Conservation (phyloP, 768 basidiomycete genomes). For the Termitomyces sp. region DNA sequence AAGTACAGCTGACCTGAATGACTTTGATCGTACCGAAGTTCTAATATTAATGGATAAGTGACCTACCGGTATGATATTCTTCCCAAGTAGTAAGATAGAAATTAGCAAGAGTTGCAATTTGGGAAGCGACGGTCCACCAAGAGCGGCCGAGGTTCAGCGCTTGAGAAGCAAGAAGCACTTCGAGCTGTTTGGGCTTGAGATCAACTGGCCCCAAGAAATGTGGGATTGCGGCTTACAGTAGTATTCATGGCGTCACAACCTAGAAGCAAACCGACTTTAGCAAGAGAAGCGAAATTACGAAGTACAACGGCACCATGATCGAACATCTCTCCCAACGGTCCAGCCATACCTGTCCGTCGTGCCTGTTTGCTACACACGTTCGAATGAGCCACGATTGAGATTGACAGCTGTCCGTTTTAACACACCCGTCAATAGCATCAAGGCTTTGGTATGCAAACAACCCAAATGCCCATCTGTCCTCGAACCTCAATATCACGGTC, state of each 20-base stretch:
- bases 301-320: slow-evolving; percentile 72
- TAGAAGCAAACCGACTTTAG: slow-evolving; percentile 26
- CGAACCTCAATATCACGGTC: neutral
- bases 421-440: slow-evolving; percentile 85
- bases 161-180: slow-evolving; percentile 76
- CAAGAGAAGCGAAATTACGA: neutral
- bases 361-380: slow-evolving; percentile 78
- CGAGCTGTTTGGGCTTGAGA: slow-evolving; percentile 52
- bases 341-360: slow-evolving; percentile 93
- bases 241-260: slow-evolving; percentile 95
- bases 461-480: slow-evolving; percentile 76
- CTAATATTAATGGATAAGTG: neutral
- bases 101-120: slow-evolving; percentile 72
- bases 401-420: slow-evolving; percentile 10
- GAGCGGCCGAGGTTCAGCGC: slow-evolving; percentile 91
- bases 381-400: slow-evolving; percentile 8
- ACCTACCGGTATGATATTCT: slow-evolving; percentile 81
- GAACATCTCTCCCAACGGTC: slow-evolving; percentile 96
- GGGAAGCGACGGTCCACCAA: slow-evolving; percentile 96
- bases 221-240: slow-evolving; percentile 49
- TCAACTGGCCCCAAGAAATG: neutral
- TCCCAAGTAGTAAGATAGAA: slow-evolving; percentile 85
- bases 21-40: neutral
- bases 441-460: slow-evolving; percentile 90
- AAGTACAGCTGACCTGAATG: slow-evolving; percentile 79